Conservation (phyloP, 306 rosid genomes). For the Gillenia trifoliata region DNA sequence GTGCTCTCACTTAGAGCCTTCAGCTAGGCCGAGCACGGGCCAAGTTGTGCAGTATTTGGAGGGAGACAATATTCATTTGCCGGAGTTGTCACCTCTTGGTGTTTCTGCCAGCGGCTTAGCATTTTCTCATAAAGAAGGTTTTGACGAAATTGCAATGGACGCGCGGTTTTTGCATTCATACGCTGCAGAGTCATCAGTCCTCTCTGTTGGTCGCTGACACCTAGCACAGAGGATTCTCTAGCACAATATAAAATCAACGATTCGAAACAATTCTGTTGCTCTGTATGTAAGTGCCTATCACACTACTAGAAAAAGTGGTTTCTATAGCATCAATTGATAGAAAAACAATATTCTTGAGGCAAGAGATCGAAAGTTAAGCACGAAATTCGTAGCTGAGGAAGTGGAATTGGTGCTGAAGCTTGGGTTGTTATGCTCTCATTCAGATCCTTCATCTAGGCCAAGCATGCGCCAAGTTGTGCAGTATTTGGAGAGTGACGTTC, state of each 20-base stretch:
- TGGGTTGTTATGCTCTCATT: conserved; percentile 35
- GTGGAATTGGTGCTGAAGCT: conserved; percentile 26
- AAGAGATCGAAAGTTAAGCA: conserved; percentile 18
- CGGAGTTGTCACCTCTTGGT: neutral
- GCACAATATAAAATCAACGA: no score
- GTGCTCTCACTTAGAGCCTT: neutral
- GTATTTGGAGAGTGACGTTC: conserved; percentile 19
- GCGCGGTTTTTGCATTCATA: neutral
- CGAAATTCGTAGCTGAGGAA: conserved; percentile 7
- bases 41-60: neutral
- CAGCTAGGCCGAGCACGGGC: neutral
- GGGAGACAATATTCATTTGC: neutral
- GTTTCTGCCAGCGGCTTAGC: neutral
- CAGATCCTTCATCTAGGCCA: conserved; percentile 24
- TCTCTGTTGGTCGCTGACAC: neutral
- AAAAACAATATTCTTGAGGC: conserved; percentile 15
- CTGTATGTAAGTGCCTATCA: no score
- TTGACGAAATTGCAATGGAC: neutral
- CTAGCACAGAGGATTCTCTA: no score
- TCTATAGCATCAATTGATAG: no score
- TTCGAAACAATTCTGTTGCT: no score
- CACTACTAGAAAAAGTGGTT: no score
- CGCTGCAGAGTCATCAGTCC: neutral
- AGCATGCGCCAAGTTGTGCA: conserved; percentile 31
- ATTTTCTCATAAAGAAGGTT: neutral